Evolutionary conservation across 2,329 filamentous ascomycete species (phyloP).

Genomic region (Aureobasidium sp.): DNA sequence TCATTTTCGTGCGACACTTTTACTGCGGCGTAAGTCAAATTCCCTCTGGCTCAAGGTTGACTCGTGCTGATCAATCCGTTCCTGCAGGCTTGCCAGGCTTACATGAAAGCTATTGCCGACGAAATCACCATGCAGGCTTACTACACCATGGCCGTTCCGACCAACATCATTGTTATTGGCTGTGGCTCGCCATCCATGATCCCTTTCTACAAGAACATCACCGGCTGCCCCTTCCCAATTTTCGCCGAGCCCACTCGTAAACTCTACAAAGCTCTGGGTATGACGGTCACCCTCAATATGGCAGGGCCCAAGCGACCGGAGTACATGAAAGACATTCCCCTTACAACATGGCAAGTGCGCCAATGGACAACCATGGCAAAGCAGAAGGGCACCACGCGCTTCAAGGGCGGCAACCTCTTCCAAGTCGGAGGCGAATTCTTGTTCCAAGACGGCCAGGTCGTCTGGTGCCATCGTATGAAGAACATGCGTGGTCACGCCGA

Average conservation of each 20-base stretch:
- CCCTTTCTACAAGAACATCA: constrained; percentile 30
- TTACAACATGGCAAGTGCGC: constrained; percentile 26
- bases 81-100: constrained; percentile 31
- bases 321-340: constrained; percentile 32
- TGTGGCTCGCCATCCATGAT: constrained; percentile 33
- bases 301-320: constrained; percentile 26
- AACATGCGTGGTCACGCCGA: constrained; percentile 34
- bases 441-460: constrained; percentile 34
- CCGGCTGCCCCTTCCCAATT: constrained; percentile 33
- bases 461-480: constrained; percentile 38
- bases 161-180: constrained; percentile 33
- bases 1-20: constrained; percentile 37
- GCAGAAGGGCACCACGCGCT: constrained; percentile 15
- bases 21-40: constrained; percentile 31
- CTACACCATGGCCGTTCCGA: constrained; percentile 31
- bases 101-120: constrained; percentile 30
- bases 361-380: constrained; percentile 24
- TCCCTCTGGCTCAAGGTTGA: not conserved
- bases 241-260: constrained; percentile 31
- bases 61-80: not conserved
- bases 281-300: constrained; percentile 29
- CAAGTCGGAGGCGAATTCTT: constrained; percentile 38
- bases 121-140: constrained; percentile 31
- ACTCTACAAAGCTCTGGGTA: constrained; percentile 33
- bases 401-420: constrained; percentile 32